Percentiles rank a stretch among this genome's conserved stretches.
These are phyloP conservation scores for Pythium rhizo-oryzae DNA, from an alignment of 352 stramenopile species.

Conservation along the genomic window DNA sequence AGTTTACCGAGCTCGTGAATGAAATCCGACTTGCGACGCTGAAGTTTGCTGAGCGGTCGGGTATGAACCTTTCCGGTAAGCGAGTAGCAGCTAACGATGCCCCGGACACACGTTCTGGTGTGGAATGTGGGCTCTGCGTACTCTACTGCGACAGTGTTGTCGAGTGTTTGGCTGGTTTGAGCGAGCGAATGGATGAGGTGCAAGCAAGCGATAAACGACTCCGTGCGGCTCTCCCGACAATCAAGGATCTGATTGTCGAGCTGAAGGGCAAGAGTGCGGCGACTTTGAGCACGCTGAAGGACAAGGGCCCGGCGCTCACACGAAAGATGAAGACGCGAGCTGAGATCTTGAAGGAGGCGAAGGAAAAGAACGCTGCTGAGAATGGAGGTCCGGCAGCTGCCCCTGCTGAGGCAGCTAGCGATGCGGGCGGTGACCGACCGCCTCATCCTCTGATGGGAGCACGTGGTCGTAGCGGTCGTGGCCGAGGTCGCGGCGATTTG, in stretches of 20 bases:
- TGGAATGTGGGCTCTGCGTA: slow-evolving; percentile 68
- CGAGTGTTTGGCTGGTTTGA: slow-evolving; percentile 80
- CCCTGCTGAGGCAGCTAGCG: slow-evolving; percentile 16
- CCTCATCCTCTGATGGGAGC: slow-evolving; percentile 46
- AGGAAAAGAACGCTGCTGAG: slow-evolving; percentile 82
- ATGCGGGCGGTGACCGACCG: slow-evolving; percentile 31
- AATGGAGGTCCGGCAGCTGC: slow-evolving; percentile 32
- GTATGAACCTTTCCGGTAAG: slow-evolving; percentile 64
- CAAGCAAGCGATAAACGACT: slow-evolving; percentile 84
- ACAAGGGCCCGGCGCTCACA: slow-evolving; percentile 58
- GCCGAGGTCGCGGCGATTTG: slow-evolving; percentile 43
- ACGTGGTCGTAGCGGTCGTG: slow-evolving; percentile 41
- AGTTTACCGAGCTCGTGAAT: slow-evolving; percentile 83
- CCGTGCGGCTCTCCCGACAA: slow-evolving; percentile 62
- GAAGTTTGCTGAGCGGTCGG: slow-evolving; percentile 85
- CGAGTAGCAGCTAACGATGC: slow-evolving; percentile 64
- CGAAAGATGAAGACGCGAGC: slow-evolving; percentile 70
- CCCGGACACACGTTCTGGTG: slow-evolving; percentile 71
- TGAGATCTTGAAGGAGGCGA: slow-evolving; percentile 86
- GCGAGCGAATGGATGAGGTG: slow-evolving; percentile 84
- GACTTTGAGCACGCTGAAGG: slow-evolving; percentile 61
- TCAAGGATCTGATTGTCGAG: slow-evolving; percentile 64
- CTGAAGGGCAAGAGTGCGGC: slow-evolving; percentile 59
- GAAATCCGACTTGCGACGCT: slow-evolving; percentile 73
- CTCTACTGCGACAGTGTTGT: slow-evolving; percentile 68